Evolutionary conservation across 768 basidiomycete genomes (phyloP), one percentile per base, ranked within the genome.

Genomic region (Termitomyces sp.): DNA sequence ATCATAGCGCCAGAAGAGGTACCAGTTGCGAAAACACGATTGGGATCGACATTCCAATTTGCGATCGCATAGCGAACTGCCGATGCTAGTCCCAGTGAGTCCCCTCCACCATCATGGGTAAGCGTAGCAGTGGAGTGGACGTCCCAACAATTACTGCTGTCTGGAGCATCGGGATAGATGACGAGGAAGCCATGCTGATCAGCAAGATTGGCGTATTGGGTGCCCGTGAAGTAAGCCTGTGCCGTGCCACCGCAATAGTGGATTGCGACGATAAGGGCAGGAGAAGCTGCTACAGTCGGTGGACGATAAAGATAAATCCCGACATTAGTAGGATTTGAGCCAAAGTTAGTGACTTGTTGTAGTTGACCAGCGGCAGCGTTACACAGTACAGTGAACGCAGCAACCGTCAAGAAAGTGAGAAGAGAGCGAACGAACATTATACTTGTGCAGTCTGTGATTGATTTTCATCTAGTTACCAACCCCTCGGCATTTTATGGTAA

Each of bases 1-100:
- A 84, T 84, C 83, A 84, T 85, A 0, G 76, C 78, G 37, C 82
- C 83, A 5, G 81, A 83, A 2, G 78, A 78, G 1, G 76, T 76
- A 13, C 82, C 82, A 24, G 79, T 80, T 30, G 75, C 77, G 67
- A 77, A 84, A 55, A 83, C 81, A 39, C 74, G 73, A 15, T 56
- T 63, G 4, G 78, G 30, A 58, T 82, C 76, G 30, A 80, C 81
- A 33, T 73, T 74, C 58, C 72, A 81, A 70, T 73, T 81, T 20
- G 70, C 50, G 49, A 83, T 78, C 9, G 82, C 79, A 61, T 75
- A 83, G 41, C 75, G 71, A 24, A 79, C 74, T 67, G 76, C 74
- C 18, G 71, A 77, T 0, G 73, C 79, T 59, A 85, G 81, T 8
- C 72, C 80, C 30, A 78, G 71, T 4, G 81, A 82, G 67, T 85